Percentiles rank a stretch among this genome's conserved stretches.
Evolutionary conservation across 495 filamentous ascomycete genomes (phyloP).

Genomic region (Sphaerosporella brunnea): DNA sequence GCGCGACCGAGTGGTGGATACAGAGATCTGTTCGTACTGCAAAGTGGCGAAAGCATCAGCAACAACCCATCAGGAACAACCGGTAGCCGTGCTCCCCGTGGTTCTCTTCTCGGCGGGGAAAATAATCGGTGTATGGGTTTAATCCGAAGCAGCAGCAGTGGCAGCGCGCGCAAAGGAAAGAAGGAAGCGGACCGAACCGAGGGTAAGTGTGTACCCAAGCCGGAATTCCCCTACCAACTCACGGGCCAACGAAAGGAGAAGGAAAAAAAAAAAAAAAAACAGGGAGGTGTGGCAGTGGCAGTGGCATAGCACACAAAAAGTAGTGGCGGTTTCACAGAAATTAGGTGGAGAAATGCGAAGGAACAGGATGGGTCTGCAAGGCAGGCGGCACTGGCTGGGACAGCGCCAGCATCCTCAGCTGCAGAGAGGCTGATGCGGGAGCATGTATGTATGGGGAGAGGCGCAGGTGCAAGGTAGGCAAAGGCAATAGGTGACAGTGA

Average conservation of each 20-base stretch:
- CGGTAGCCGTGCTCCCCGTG: background rate
- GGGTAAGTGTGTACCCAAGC: too few relatives aligned
- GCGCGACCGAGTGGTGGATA: background rate
- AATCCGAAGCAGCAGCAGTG: background rate
- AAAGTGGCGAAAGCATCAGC: background rate
- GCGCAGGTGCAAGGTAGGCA: background rate
- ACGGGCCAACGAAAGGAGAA: too few relatives aligned
- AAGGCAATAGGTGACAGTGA: background rate
- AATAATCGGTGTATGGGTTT: background rate
- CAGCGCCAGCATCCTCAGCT: too few relatives aligned
- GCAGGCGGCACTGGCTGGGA: too few relatives aligned
- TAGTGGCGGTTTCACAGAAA: too few relatives aligned
- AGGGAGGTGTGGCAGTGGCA: too few relatives aligned
- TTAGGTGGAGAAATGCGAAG: too few relatives aligned
- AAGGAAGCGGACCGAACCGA: background rate
- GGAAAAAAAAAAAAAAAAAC: too few relatives aligned
- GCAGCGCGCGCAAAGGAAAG: background rate
- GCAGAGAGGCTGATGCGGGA: background rate
- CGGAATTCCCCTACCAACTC: too few relatives aligned
- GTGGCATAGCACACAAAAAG: too few relatives aligned
- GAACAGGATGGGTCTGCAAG: too few relatives aligned
- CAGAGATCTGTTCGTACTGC: constrained; percentile 1
- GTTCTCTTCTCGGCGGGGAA: background rate
- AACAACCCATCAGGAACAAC: background rate
- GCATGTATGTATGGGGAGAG: background rate